phyloP scores from a whole-genome alignment of 2,329 filamentous ascomycete genomes.

The Aspergillus luchuensis region DNA sequence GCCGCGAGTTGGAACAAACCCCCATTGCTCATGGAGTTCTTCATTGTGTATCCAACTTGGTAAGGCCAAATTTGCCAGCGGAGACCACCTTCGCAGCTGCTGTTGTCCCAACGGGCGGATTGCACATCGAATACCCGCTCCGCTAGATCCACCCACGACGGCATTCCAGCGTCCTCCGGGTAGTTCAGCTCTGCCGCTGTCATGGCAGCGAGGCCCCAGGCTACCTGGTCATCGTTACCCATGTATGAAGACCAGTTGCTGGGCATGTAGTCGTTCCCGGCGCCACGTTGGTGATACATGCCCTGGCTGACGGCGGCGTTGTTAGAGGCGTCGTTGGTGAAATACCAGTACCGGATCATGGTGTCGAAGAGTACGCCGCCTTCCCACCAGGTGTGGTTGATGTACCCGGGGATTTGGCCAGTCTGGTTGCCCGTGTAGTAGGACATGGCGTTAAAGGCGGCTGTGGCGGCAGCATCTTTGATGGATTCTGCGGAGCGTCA shows the following conservation, averaged over 20 bases:
- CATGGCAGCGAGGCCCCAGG: constrained; percentile 79
- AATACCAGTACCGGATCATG: constrained; percentile 79
- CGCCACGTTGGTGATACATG: constrained; percentile 71
- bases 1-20: constrained; percentile 20
- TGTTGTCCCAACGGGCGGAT: constrained; percentile 66
- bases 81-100: constrained; percentile 69
- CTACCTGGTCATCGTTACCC: constrained; percentile 61
- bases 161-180: constrained; percentile 65
- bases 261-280: constrained; percentile 74
- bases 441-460: constrained; percentile 47
- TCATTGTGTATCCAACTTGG: constrained; percentile 15
- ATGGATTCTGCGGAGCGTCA: constrained; percentile 36
- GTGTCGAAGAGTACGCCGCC: constrained; percentile 66
- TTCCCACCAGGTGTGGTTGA: constrained; percentile 63
- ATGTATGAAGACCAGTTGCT: constrained; percentile 45
- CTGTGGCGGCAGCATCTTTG: constrained; percentile 43
- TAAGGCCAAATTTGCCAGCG: constrained; percentile 22
- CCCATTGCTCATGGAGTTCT: constrained; percentile 20
- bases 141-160: constrained; percentile 72
- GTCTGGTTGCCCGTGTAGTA: constrained; percentile 52
- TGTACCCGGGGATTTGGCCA: constrained; percentile 48
- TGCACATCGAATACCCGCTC: constrained; percentile 79
- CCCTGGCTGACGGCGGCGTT: constrained; percentile 68
- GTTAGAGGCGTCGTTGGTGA: constrained; percentile 70
- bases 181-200: constrained; percentile 73